Conservation (phyloP, 176 grass and related monocot genomes). For the Leersia perrieri region DNA sequence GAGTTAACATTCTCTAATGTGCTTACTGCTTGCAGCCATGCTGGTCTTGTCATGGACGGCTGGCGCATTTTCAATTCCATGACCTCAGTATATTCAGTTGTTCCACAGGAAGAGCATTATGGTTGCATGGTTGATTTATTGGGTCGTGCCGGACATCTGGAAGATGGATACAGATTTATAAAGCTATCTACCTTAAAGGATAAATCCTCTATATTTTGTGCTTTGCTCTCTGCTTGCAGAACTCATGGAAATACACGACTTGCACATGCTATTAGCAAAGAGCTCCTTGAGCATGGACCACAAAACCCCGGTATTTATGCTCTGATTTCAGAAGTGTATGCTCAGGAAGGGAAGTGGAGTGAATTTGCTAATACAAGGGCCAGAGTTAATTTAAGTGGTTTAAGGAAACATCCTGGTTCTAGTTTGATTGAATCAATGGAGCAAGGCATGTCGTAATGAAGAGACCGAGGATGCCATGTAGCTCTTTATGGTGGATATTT, state of each 20-base stretch:
- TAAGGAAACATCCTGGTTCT: conserved; percentile 53
- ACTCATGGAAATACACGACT: conserved; percentile 51
- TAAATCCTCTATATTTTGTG: conserved; percentile 35
- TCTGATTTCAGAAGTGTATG: conserved; percentile 60
- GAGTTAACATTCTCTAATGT: conserved; percentile 61
- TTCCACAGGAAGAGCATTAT: conserved; percentile 61
- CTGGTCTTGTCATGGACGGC: conserved; percentile 57
- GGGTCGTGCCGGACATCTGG: conserved; percentile 52
- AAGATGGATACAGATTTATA: conserved; percentile 52
- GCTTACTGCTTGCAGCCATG: conserved; percentile 66
- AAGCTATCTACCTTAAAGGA: conserved; percentile 42
- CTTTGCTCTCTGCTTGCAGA: conserved; percentile 69
- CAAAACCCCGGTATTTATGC: conserved; percentile 56
- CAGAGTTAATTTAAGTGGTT: conserved; percentile 41
- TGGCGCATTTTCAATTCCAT: conserved; percentile 54
- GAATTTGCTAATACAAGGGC: conserved; percentile 48
- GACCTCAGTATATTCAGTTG: conserved; percentile 43
- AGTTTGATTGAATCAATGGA: conserved; percentile 53
- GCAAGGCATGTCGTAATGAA: background rate
- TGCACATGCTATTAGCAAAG: conserved; percentile 43
- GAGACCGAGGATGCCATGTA: background rate
- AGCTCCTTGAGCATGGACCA: conserved; percentile 42
- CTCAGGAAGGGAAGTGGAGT: conserved; percentile 53
- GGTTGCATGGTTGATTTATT: conserved; percentile 65
- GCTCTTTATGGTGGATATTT: background rate